Evolutionary conservation across 2,329 filamentous ascomycete species (phyloP), one percentile per base, ranked within the genome.

Genomic region (Apiospora arundinis): DNA sequence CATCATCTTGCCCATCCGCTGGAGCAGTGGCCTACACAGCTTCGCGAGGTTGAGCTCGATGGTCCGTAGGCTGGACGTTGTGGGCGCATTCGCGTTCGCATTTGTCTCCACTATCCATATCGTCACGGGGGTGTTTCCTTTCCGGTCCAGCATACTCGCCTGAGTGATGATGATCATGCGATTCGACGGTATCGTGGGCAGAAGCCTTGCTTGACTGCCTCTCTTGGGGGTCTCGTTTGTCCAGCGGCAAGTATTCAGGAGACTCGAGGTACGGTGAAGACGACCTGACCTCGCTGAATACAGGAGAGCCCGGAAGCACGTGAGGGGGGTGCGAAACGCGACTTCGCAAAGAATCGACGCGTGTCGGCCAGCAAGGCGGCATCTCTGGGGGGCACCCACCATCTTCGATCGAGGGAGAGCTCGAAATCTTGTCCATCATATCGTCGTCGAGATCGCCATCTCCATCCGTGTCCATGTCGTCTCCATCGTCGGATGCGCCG

Each of bases 351-450:
- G 83, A 85, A 74, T 83, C 84, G 74, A 83, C 79, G 78, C 83
- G 83, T 75, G 79, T 81, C 71, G 84, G 85, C 85, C 83, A 85
- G 21, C 56, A 63, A 73, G 77, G 78, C 75, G 81, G 79, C 76
- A 82, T 78, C 73, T 76, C 72, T 76, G 77, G 80, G 83, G 82
- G 83, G 85, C 86, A 96, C 95, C 89, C 91, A 99, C 95, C 95
- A 92, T 98, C 95, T 87, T 97, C 95, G 83, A 99, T 99, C 77
- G 95, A 98, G 80, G 96, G 96, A 78, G 95, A 98, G 83, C 95
- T 98, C 78, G 95, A 98, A 76, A 99, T 98, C 83, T 96, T 96
- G 85, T 98, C 96, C 93, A 97, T 94, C 91, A 97, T 91, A 82
- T 98, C 95, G 83, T 98, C 87, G 79, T 97, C 95, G 81, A 95